phyloP scores from a whole-genome alignment of 352 stramenopile genomes.

The Globisporangium spinosum region DNA sequence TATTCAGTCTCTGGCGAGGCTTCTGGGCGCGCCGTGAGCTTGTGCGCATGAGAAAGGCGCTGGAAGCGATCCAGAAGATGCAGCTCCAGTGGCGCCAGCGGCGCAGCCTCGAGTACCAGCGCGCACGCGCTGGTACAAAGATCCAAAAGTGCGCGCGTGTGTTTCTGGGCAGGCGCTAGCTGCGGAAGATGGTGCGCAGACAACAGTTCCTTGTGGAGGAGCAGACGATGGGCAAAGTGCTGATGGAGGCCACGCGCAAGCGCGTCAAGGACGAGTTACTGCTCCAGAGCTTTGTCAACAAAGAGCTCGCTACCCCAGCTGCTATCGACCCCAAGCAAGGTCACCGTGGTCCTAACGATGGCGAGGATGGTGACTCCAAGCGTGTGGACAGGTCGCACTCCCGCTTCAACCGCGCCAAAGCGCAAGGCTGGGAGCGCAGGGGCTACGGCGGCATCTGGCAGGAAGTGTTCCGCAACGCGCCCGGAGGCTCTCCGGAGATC shows the following conservation, averaged over 20 bases:
- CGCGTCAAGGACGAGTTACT: conserved; percentile 57
- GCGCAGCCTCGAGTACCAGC: conserved; percentile 29
- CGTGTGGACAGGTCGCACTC: conserved; percentile 43
- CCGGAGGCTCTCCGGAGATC: conserved; percentile 46
- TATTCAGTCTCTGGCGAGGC: conserved; percentile 61
- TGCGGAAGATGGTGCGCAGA: conserved; percentile 32
- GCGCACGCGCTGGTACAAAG: conserved; percentile 20
- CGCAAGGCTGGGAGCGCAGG: conserved; percentile 37
- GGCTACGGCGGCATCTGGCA: conserved; percentile 72
- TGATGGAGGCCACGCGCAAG: conserved; percentile 40
- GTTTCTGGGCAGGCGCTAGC: conserved; percentile 34
- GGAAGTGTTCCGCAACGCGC: conserved; percentile 49
- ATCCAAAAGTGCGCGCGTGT: conserved; percentile 43
- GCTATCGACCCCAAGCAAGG: conserved; percentile 4
- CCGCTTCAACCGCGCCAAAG: conserved; percentile 28
- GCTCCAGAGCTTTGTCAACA: conserved; percentile 59
- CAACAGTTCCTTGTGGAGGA: conserved; percentile 58
- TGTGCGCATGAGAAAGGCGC: conserved; percentile 33
- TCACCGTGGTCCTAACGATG: conserved; percentile 7
- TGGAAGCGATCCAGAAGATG: conserved; percentile 47
- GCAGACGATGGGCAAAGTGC: conserved; percentile 39
- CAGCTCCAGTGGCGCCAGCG: conserved; percentile 42
- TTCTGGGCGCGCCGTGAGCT: conserved; percentile 43
- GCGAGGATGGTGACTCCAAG: conserved; percentile 14
- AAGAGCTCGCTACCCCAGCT: conserved; percentile 20